phyloP scores from a whole-genome alignment of 1,284 basidiomycete species.

The Dichomitus squalens region DNA sequence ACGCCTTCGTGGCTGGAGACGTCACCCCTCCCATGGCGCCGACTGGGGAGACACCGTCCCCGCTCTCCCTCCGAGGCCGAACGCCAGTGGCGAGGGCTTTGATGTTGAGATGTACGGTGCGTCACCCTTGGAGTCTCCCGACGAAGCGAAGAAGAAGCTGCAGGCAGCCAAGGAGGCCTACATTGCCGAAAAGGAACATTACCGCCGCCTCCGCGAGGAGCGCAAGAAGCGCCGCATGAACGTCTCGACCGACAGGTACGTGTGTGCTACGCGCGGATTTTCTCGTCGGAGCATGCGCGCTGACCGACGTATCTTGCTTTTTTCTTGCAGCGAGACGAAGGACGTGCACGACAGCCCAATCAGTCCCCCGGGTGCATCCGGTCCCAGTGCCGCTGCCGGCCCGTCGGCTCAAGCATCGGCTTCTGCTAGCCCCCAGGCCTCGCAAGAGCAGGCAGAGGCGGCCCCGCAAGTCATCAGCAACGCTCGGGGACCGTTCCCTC shows the following conservation, averaged over 20 bases:
- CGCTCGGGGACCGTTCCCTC: conserved; percentile 58
- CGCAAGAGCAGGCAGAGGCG: not conserved
- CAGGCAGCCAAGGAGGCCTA: conserved; percentile 70
- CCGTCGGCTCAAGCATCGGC: not conserved
- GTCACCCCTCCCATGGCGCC: conserved; percentile 7
- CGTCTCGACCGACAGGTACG: conserved; percentile 37
- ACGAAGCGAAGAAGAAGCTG: conserved; percentile 58
- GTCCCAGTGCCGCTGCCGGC: conserved; percentile 10
- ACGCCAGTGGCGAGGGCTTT: conserved; percentile 5
- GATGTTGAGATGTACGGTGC: conserved; percentile 30
- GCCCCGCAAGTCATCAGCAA: conserved; percentile 54
- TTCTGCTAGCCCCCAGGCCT: not conserved
- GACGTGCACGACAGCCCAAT: conserved; percentile 18
- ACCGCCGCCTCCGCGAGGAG: conserved; percentile 57
- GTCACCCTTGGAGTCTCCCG: conserved; percentile 25
- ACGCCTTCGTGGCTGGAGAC: conserved; percentile 4
- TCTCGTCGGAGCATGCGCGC: conserved; percentile 10
- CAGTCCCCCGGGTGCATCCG: conserved; percentile 2
- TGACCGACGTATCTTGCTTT: conserved; percentile 9
- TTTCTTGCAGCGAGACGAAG: conserved; percentile 12
- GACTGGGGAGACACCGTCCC: conserved; percentile 20
- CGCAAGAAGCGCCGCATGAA: conserved; percentile 41
- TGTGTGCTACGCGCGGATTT: conserved; percentile 1
- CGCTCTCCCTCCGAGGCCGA: conserved; percentile 11
- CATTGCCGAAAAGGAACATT: conserved; percentile 68